phyloP scores from a whole-genome alignment of 2,329 filamentous ascomycete genomes.

The Ophiostoma australiae region DNA sequence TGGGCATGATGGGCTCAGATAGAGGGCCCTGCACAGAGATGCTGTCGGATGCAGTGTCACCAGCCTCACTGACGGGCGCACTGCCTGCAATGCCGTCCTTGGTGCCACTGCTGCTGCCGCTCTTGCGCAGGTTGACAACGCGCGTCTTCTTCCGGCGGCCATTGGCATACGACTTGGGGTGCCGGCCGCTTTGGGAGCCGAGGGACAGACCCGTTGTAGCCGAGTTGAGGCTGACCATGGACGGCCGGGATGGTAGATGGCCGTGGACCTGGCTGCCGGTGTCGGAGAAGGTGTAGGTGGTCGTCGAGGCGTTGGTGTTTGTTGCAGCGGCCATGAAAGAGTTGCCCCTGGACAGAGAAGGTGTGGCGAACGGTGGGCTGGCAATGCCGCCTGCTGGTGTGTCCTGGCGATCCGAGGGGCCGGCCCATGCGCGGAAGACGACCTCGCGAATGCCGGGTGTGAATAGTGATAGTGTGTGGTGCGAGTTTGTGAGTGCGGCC shows the following conservation, averaged over 20 bases:
- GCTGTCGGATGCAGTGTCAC: conserved; percentile 42
- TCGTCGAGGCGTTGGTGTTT: conserved; percentile 55
- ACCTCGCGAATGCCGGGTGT: conserved; percentile 86
- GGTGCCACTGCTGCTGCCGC: conserved; percentile 37
- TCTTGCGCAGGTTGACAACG: conserved; percentile 72
- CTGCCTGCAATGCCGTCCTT: conserved; percentile 35
- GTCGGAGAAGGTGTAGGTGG: conserved; percentile 70
- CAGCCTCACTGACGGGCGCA: conserved; percentile 49
- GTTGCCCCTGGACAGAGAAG: conserved; percentile 57
- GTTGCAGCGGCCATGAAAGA: conserved; percentile 56
- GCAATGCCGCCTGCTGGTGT: conserved; percentile 36
- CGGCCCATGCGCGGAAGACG: conserved; percentile 89
- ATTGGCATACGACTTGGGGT: conserved; percentile 55
- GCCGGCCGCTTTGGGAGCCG: conserved; percentile 52
- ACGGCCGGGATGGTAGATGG: conserved; percentile 63
- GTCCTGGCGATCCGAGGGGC: conserved; percentile 66
- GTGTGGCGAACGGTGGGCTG: conserved; percentile 45
- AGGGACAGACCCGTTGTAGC: conserved; percentile 59
- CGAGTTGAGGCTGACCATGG: conserved; percentile 58
- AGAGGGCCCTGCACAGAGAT: conserved; percentile 54
- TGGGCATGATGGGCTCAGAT: conserved; percentile 56
- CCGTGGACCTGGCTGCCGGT: conserved; percentile 60
- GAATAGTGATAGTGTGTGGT: conserved; percentile 84
- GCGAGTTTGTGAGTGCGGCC: conserved; percentile 77
- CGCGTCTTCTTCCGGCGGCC: conserved; percentile 73